Conservation (phyloP, 164 flowering plant genomes). For the Protea cynaroides region DNA sequence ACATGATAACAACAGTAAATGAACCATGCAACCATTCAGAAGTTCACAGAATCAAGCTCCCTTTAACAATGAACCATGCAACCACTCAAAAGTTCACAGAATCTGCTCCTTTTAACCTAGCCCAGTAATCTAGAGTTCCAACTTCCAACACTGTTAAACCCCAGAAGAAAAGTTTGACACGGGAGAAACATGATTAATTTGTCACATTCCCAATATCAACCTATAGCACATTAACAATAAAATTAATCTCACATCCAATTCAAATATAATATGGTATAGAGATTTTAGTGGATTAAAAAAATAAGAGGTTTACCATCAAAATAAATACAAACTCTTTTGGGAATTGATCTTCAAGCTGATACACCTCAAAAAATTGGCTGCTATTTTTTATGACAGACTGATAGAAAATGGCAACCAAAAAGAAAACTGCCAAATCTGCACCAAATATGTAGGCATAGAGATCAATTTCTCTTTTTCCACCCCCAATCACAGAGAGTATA, state of each 20-base stretch:
- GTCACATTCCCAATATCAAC: no score
- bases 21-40: neutral
- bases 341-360: conserved; percentile 98
- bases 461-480: conserved; percentile 91
- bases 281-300: neutral
- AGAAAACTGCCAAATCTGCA: conserved; percentile 86
- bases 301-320: conserved; percentile 54
- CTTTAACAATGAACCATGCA: neutral
- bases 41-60: no score
- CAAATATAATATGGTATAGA: no score
- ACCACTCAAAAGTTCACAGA: no score
- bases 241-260: no score
- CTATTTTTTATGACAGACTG: conserved; percentile 82
- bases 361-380: conserved; percentile 84
- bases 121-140: no score
- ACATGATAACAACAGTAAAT: neutral
- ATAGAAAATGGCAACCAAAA: conserved; percentile 86
- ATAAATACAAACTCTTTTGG: conserved; percentile 87
- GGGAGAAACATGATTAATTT: no score
- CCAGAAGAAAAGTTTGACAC: no score
- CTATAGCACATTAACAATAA: no score
- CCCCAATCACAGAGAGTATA: conserved; percentile 84
- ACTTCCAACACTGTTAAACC: no score
- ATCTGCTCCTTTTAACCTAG: no score
- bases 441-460: conserved; percentile 95